These are phyloP conservation scores for Trichoderma cornu-damae DNA, from an alignment of 2,329 filamentous ascomycete genomes.

Conservation along the genomic window DNA sequence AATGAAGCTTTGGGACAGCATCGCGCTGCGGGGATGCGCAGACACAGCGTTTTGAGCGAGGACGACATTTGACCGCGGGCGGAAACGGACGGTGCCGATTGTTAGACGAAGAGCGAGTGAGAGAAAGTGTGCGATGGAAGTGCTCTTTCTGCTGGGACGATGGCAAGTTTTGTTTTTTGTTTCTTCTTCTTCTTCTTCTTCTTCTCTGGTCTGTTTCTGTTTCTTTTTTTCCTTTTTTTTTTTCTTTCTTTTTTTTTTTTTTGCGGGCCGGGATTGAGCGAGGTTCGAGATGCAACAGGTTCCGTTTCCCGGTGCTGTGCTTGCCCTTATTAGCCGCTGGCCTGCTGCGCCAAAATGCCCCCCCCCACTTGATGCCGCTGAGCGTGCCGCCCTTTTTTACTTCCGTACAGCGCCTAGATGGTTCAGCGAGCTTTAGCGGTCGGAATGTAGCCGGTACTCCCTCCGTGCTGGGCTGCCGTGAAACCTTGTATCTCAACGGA, in stretches of 20 bases:
- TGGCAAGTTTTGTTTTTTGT: no score
- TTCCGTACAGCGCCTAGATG: neutral
- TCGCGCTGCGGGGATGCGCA: slow-evolving; percentile 29
- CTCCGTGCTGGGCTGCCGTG: no score
- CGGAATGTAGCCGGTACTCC: neutral
- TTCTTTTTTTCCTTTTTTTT: neutral
- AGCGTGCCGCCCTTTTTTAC: no score
- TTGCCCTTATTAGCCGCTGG: neutral
- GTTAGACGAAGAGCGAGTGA: neutral
- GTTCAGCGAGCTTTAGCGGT: neutral
- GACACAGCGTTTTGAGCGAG: slow-evolving; percentile 31
- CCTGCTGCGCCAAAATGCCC: neutral
- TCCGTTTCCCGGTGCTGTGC: neutral
- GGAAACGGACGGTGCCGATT: neutral
- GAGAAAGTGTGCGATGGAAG: neutral
- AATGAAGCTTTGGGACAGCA: slow-evolving; percentile 29
- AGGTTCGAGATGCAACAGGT: slow-evolving; percentile 1
- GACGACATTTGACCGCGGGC: slow-evolving; percentile 28
- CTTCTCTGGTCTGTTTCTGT: no score
- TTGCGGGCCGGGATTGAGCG: slow-evolving; percentile 1
- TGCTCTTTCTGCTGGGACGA: neutral
- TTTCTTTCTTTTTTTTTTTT: neutral
- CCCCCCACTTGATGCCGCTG: neutral
- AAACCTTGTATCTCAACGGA: no score
- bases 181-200: no score